Base-by-base conservation (phyloP, 2,329 filamentous ascomycete genomes). In the Xylaria sp. region DNA sequence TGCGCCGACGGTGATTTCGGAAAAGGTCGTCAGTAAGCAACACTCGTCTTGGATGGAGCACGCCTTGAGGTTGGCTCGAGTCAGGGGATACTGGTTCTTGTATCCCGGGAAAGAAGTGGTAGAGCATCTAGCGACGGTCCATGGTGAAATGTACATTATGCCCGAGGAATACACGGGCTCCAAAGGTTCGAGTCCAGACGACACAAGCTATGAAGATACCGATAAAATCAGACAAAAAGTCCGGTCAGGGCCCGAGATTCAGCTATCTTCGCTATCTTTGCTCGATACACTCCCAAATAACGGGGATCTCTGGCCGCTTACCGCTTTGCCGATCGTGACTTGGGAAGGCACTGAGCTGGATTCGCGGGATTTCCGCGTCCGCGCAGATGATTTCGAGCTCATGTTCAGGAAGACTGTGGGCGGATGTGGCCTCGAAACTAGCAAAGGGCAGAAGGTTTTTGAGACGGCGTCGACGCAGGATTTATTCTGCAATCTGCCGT, bases 1-100 rank as follows among this genome's bases (percentile, higher is more conserved):
- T 0, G 75, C 79, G 1, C 81, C 84, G 0, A 73, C 80, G 0
- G 76, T 86, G 8, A 72, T 87, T 21, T 79, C 81, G 5, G 75
- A 83, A 27, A 93, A 92, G 65, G 25, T 70, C n/a, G 71, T 78
- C 40, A 77, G 76, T 60, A 78, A 72, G 25, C 71, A 76, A 35
- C 68, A 78, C 40, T 75, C 78, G 8, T 74, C 77, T 32, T 79
- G 78, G 78, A 65, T 79, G 10, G 77, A 97, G 79, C 90, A 93
- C 72, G 84, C 92, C 65, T 84, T 96, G 44, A 91, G 93, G 76
- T 85, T 98, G 18, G 91, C 92, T 71, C 88, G 91, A 13, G 87
- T 90, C 3, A 87, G 92, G 32, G 93, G 92, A 13, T 97, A 97
- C 80, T 89, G 87, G 73, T 89, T 93, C 62, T 80, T 97, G 0